phyloP scores from a whole-genome alignment of 2,329 filamentous ascomycete species.

The Aaosphaeria pasadenensis region DNA sequence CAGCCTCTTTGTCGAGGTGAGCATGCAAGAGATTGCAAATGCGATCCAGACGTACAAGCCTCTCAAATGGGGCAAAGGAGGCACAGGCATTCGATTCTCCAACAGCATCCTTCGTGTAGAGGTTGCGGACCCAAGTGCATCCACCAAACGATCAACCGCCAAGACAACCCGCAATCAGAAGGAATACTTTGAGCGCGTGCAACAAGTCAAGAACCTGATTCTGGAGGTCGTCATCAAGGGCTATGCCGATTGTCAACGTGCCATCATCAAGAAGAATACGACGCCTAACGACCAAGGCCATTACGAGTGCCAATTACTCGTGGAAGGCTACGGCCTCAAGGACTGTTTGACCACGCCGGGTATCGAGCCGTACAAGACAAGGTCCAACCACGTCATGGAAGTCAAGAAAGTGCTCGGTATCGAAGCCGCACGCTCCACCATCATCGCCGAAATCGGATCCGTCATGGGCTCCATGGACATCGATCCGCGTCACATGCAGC shows the following conservation, averaged over 20 bases:
- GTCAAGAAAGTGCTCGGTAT: constrained; percentile 84
- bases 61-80: constrained; percentile 67
- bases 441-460: constrained; percentile 79
- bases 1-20: constrained; percentile 78
- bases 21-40: constrained; percentile 66
- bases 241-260: constrained; percentile 79
- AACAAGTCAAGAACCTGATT: constrained; percentile 77
- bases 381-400: constrained; percentile 89
- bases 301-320: constrained; percentile 58
- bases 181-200: constrained; percentile 73
- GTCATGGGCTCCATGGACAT: constrained; percentile 97
- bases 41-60: constrained; percentile 81
- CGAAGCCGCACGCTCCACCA: constrained; percentile 86
- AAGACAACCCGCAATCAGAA: constrained; percentile 43
- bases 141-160: constrained; percentile 22
- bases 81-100: constrained; percentile 51
- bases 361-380: constrained; percentile 72
- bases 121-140: constrained; percentile 51
- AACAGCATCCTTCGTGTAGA: constrained; percentile 65
- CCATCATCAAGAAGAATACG: constrained; percentile 82
- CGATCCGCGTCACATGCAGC: constrained; percentile 95
- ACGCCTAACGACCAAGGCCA: constrained; percentile 64
- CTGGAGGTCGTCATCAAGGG: constrained; percentile 85
- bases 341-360: constrained; percentile 92
- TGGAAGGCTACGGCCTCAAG: constrained; percentile 90